These are phyloP conservation scores for Pleurotus platypus DNA, from an alignment of 768 basidiomycete species.

Conservation along the genomic window DNA sequence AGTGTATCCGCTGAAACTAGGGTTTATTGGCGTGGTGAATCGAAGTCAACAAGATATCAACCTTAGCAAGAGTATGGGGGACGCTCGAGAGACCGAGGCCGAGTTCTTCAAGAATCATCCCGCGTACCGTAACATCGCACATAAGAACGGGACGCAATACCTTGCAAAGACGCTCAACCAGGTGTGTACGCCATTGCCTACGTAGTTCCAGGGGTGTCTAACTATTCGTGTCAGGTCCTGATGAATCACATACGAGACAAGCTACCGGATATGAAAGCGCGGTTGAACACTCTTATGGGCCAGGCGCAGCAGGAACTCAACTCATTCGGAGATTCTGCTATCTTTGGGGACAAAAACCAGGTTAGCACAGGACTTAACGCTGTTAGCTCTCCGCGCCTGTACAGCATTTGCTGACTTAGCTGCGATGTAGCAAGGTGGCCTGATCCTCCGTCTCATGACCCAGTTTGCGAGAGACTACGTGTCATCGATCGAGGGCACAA, in stretches of 20 bases:
- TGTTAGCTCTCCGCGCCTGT: neutral
- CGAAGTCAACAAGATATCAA: constrained; percentile 98
- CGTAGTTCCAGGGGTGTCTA: too few relatives aligned
- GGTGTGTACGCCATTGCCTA: constrained; percentile 36
- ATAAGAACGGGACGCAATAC: constrained; percentile 96
- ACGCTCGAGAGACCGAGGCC: constrained; percentile 79
- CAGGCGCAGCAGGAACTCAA: constrained; percentile 98
- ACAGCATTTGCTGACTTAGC: too few relatives aligned
- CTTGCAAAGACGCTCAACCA: constrained; percentile 92
- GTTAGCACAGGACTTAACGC: constrained; percentile 26
- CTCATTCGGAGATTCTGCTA: constrained; percentile 90
- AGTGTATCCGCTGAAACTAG: constrained; percentile 95
- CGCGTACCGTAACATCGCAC: constrained; percentile 92
- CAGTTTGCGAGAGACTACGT: constrained; percentile 97
- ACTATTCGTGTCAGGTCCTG: constrained; percentile 53
- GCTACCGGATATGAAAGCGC: constrained; percentile 98
- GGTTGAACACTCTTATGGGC: constrained; percentile 96
- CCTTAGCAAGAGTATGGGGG: constrained; percentile 76
- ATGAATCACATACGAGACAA: constrained; percentile 99
- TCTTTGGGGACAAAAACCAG: constrained; percentile 89
- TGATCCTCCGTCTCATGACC: constrained; percentile 96
- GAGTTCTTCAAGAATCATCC: constrained; percentile 91
- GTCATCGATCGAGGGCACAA: constrained; percentile 95
- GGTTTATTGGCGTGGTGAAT: constrained; percentile 97
- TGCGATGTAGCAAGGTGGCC: constrained; percentile 65